Conservation (phyloP, 805 yeast genomes). For the Metschnikowia drakensbergensis region DNA sequence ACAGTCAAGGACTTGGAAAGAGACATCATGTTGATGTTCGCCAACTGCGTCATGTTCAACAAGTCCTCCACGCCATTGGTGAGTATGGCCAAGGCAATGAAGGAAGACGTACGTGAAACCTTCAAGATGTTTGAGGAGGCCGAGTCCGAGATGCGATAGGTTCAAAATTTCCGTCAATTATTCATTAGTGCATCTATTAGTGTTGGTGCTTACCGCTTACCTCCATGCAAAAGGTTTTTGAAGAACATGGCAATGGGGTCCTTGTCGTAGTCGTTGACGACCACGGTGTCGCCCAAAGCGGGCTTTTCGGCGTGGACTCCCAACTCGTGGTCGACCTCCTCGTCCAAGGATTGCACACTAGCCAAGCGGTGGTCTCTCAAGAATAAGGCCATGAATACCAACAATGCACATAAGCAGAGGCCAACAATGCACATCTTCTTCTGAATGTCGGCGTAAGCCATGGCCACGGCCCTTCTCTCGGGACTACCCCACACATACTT, state of each 20-base stretch:
- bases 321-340: slow-evolving; percentile 14
- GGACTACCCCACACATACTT: slow-evolving; percentile 60
- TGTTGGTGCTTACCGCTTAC: slow-evolving; percentile 6
- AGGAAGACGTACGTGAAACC: slow-evolving; percentile 56
- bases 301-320: slow-evolving; percentile 15
- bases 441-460: slow-evolving; percentile 58
- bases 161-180: not conserved
- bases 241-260: slow-evolving; percentile 18
- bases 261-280: slow-evolving; percentile 17
- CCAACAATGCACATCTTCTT: slow-evolving; percentile 55
- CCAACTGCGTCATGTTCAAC: slow-evolving; percentile 82
- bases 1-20: slow-evolving; percentile 60
- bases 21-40: slow-evolving; percentile 71
- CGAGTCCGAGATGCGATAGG: slow-evolving; percentile 19
- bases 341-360: slow-evolving; percentile 29
- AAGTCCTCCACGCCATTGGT: slow-evolving; percentile 59
- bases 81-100: slow-evolving; percentile 65
- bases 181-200: slow-evolving; percentile 1
- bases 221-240: slow-evolving; percentile 7
- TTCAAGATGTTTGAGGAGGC: slow-evolving; percentile 60
- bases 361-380: slow-evolving; percentile 51
- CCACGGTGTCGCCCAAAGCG: slow-evolving; percentile 14
- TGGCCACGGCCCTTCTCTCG: slow-evolving; percentile 53
- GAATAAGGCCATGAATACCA: slow-evolving; percentile 44
- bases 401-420: slow-evolving; percentile 49